phyloP scores from a whole-genome alignment of 441 rosid genomes.

The Adansonia grandidieri region DNA sequence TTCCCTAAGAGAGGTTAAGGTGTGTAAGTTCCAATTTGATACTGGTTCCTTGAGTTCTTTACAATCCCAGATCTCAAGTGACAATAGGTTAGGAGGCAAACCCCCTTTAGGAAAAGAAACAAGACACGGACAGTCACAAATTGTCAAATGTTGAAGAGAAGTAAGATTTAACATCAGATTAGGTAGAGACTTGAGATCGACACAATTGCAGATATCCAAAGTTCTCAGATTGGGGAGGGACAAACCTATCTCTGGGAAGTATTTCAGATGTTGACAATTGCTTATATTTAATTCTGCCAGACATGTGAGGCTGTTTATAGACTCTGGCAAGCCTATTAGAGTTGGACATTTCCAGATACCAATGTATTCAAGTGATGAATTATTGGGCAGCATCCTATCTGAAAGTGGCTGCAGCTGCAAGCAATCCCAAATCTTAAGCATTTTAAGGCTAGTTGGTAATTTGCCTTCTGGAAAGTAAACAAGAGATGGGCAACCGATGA shows the following conservation, averaged over 20 bases:
- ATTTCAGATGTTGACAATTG: slow-evolving; percentile 10
- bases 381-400: background rate
- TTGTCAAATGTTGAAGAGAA: slow-evolving; percentile 33
- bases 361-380: slow-evolving; percentile 6
- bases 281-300: slow-evolving; percentile 20
- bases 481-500: slow-evolving; percentile 6
- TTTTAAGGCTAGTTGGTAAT: slow-evolving; percentile 25
- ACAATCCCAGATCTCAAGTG: slow-evolving; percentile 25
- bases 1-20: slow-evolving; percentile 20
- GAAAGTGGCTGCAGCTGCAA: slow-evolving; percentile 15
- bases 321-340: background rate
- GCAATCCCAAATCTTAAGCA: slow-evolving; percentile 28
- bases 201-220: slow-evolving; percentile 23
- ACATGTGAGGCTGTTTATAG: slow-evolving; percentile 16
- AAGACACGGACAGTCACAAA: slow-evolving; percentile 31
- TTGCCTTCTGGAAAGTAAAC: slow-evolving; percentile 23
- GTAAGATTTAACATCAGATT: slow-evolving; percentile 31
- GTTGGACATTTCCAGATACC: background rate
- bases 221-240: slow-evolving; percentile 2
- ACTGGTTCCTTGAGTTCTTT: slow-evolving; percentile 8
- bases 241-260: slow-evolving; percentile 26
- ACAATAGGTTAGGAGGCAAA: slow-evolving; percentile 32
- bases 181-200: slow-evolving; percentile 36
- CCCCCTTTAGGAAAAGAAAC: slow-evolving; percentile 36
- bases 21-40: slow-evolving; percentile 20